Conservation (phyloP, 257 asterid genomes). For the Fraxinus americana region DNA sequence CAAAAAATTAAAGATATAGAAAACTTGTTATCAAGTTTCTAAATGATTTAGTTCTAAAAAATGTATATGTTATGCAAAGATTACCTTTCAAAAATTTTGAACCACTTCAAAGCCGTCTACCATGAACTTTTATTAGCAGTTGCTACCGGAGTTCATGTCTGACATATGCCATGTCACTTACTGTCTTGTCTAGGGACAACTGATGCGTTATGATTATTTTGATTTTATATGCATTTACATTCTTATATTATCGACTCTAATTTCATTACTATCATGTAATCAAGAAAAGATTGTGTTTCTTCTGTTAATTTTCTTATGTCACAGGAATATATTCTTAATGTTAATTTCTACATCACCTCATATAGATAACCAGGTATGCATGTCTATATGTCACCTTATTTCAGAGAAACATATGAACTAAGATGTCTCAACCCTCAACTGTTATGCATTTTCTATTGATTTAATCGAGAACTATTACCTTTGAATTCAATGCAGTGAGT, state of each 20-base stretch:
- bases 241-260: neutral
- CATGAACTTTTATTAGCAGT: no score
- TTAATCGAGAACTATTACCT: neutral
- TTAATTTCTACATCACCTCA: neutral
- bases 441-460: neutral
- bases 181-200: neutral
- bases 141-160: no score
- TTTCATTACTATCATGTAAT: neutral
- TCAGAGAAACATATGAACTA: neutral
- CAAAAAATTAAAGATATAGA: neutral
- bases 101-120: no score
- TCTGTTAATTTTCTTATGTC: neutral
- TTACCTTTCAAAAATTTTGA: no score
- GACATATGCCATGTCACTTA: no score
- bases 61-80: no score
- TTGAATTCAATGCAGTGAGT: neutral
- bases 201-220: no score
- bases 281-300: neutral
- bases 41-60: no score
- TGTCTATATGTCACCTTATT: neutral
- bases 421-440: neutral
- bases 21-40: no score
- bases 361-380: neutral
- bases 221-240: no score
- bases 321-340: neutral